Conservation (phyloP, 148 eudicot species). For the Chenopodium formosanum region DNA sequence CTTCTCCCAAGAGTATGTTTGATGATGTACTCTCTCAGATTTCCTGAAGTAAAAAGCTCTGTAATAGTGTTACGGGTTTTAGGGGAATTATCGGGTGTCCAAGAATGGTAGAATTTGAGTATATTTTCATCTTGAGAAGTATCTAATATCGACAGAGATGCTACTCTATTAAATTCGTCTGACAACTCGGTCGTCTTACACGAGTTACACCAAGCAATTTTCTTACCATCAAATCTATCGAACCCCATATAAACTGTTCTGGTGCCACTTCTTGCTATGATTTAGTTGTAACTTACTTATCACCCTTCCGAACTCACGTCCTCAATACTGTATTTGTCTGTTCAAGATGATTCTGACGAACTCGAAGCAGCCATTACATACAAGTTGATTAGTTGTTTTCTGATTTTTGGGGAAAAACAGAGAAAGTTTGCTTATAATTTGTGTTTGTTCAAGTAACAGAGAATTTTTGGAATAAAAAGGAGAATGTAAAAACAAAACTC, state of each 20-base stretch:
- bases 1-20: constrained; percentile 22
- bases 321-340: neutral
- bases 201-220: too few relatives aligned
- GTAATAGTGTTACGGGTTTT: constrained; percentile 32
- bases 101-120: constrained; percentile 31
- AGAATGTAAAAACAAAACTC: too few relatives aligned
- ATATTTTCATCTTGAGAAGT: constrained; percentile 17
- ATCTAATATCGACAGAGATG: too few relatives aligned
- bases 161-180: too few relatives aligned
- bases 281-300: constrained; percentile 8
- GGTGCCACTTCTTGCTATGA: neutral
- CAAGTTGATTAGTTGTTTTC: too few relatives aligned
- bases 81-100: constrained; percentile 22
- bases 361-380: too few relatives aligned
- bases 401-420: too few relatives aligned
- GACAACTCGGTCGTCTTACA: too few relatives aligned
- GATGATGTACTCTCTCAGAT: constrained; percentile 25
- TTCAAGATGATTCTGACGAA: too few relatives aligned
- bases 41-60: constrained; percentile 36
- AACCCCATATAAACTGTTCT: constrained; percentile 17
- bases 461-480: too few relatives aligned
- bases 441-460: too few relatives aligned
- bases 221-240: constrained; percentile 10
- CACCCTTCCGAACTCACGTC: constrained; percentile 11
- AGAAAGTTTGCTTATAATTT: too few relatives aligned